These are phyloP conservation scores for Rhinocladiella similis DNA, from an alignment of 2,329 filamentous ascomycete genomes.

Conservation along the genomic window DNA sequence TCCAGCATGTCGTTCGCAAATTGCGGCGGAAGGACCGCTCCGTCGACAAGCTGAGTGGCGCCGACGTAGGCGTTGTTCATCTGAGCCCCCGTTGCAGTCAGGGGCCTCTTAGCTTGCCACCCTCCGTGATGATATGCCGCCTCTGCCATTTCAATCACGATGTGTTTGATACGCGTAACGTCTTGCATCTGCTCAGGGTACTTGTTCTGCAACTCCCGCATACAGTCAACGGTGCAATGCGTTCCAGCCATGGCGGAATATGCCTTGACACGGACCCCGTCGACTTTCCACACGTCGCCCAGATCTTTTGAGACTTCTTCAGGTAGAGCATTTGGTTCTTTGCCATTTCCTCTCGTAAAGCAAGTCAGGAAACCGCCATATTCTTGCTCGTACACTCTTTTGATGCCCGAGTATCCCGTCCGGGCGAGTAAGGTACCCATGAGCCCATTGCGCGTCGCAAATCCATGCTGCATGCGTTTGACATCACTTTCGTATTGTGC, in stretches of 20 bases:
- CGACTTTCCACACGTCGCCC: conserved; percentile 39
- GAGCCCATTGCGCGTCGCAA: conserved; percentile 46
- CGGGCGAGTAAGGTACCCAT: conserved; percentile 41
- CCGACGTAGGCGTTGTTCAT: conserved; percentile 41
- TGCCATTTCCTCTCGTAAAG: conserved; percentile 37
- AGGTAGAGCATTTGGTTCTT: conserved; percentile 31
- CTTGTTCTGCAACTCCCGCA: conserved; percentile 35
- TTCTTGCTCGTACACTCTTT: conserved; percentile 41
- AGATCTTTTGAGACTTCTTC: conserved; percentile 36
- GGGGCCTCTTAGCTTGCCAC: conserved; percentile 36
- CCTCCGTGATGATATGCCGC: conserved; percentile 38
- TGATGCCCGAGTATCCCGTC: conserved; percentile 44
- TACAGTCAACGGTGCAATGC: conserved; percentile 39
- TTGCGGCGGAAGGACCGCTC: conserved; percentile 35
- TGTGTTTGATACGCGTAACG: conserved; percentile 19
- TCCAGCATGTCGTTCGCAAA: conserved; percentile 36
- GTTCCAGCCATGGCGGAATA: conserved; percentile 41
- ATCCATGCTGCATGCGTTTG: conserved; percentile 50
- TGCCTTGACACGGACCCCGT: conserved; percentile 39
- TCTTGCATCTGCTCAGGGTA: conserved; percentile 21
- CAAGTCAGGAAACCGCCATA: conserved; percentile 46
- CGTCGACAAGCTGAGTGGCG: conserved; percentile 40
- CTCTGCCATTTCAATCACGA: conserved; percentile 34
- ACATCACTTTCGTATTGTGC: conserved; percentile 46
- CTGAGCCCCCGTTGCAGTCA: conserved; percentile 40